Conservation (phyloP, 2,329 filamentous ascomycete genomes). For the Xylaria sp. region DNA sequence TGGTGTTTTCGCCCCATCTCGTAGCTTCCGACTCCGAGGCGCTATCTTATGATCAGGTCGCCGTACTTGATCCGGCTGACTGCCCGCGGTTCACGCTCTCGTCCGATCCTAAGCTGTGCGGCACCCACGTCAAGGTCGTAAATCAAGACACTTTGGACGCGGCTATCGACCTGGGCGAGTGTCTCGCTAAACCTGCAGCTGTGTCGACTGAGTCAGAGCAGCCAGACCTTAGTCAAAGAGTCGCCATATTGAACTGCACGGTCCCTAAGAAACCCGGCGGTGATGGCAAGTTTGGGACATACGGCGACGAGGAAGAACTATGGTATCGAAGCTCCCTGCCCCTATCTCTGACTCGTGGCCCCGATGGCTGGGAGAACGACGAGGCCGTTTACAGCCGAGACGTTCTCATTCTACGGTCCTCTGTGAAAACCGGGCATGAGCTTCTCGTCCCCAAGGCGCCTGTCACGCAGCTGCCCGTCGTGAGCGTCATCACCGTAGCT, state of each 20-base stretch:
- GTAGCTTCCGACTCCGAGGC: conserved; percentile 46
- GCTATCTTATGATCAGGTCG: conserved; percentile 45
- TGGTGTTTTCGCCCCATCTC: conserved; percentile 50
- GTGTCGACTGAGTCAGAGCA: neutral
- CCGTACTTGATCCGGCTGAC: conserved; percentile 46
- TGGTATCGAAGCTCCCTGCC: conserved; percentile 59
- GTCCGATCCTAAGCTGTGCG: neutral
- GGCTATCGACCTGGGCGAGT: conserved; percentile 50
- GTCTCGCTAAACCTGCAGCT: conserved; percentile 1
- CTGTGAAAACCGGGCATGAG: conserved; percentile 33
- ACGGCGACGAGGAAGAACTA: conserved; percentile 65
- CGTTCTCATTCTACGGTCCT: conserved; percentile 41
- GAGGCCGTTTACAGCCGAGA: conserved; percentile 42
- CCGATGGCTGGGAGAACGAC: too few relatives aligned
- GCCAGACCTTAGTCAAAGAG: too few relatives aligned
- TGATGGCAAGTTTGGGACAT: conserved; percentile 57
- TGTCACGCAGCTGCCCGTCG: conserved; percentile 41
- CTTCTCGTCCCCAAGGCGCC: conserved; percentile 33
- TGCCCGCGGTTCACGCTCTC: conserved; percentile 49
- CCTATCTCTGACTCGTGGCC: conserved; percentile 41
- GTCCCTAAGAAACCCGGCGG: conserved; percentile 57
- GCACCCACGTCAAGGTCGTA: conserved; percentile 52
- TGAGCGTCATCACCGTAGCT: conserved; percentile 50
- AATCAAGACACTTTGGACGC: conserved; percentile 64
- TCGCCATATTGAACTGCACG: conserved; percentile 63